Percentiles rank a stretch among this genome's conserved stretches.
phyloP scores from a whole-genome alignment of 2,329 filamentous ascomycete species.

The Myriosclerotinia scirpicola region DNA sequence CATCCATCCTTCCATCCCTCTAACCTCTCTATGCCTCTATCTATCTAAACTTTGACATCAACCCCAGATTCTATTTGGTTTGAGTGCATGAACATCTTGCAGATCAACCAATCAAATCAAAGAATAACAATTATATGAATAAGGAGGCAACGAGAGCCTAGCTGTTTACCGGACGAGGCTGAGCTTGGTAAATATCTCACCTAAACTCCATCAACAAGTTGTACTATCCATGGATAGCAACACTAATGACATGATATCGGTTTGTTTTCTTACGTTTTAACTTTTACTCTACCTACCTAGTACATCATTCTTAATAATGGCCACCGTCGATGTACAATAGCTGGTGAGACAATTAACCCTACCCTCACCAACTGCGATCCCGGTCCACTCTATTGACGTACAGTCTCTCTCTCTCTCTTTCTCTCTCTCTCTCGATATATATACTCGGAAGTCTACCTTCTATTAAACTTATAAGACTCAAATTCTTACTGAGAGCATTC shows the following conservation, averaged over 20 bases:
- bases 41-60: neutral
- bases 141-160: neutral
- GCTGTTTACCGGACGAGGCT: neutral
- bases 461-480: neutral
- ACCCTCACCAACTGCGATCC: neutral
- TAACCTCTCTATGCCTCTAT: no score
- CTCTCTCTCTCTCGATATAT: neutral
- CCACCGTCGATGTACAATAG: neutral
- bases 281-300: no score
- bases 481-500: neutral
- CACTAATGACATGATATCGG: no score
- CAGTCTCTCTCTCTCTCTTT: no score
- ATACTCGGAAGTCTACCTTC: neutral
- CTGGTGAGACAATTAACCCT: neutral
- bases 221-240: no score
- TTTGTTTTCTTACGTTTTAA: no score
- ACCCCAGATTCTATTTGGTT: neutral
- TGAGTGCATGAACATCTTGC: neutral
- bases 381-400: neutral
- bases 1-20: no score
- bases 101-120: constrained; percentile 2
- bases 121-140: neutral
- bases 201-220: no score
- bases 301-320: neutral
- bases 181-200: neutral